Conservation (phyloP, 768 basidiomycete species). For the Boletus rubroflammeus region DNA sequence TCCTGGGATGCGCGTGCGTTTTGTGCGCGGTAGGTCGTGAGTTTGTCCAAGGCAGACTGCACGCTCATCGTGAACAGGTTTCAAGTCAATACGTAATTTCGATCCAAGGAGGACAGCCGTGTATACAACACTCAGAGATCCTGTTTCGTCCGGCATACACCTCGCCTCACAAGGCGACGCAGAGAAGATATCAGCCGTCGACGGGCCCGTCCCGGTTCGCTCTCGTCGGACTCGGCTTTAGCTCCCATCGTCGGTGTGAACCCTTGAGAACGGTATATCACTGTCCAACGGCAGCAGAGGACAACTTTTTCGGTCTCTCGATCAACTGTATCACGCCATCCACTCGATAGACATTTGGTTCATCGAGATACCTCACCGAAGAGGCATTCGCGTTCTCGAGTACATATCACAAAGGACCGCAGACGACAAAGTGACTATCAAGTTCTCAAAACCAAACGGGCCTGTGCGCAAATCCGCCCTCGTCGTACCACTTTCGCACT, state of each 20-base stretch:
- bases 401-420: constrained; percentile 15
- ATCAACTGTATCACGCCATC: not conserved
- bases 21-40: constrained; percentile 51
- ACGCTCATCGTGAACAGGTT: constrained; percentile 39
- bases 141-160: constrained; percentile 34
- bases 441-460: constrained; percentile 60
- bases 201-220: constrained; percentile 20
- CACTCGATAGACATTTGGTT: constrained; percentile 46
- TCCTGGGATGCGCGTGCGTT: constrained; percentile 55
- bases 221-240: constrained; percentile 44
- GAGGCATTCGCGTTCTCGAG: constrained; percentile 58
- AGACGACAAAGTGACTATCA: constrained; percentile 41
- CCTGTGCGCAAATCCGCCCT: too few species aligned
- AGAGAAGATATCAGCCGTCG: constrained; percentile 16
- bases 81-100: constrained; percentile 1
- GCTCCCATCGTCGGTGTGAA: constrained; percentile 64
- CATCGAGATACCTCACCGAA: constrained; percentile 56
- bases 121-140: constrained; percentile 5
- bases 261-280: constrained; percentile 57
- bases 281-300: constrained; percentile 19
- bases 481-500: too few species aligned
- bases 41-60: constrained; percentile 45
- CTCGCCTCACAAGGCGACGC: constrained; percentile 41
- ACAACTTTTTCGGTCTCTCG: constrained; percentile 14
- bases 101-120: too few species aligned